Evolutionary conservation across 148 eudicot genomes (phyloP), one percentile per base, ranked within the genome.

Genomic region (Cornus suecica): DNA sequence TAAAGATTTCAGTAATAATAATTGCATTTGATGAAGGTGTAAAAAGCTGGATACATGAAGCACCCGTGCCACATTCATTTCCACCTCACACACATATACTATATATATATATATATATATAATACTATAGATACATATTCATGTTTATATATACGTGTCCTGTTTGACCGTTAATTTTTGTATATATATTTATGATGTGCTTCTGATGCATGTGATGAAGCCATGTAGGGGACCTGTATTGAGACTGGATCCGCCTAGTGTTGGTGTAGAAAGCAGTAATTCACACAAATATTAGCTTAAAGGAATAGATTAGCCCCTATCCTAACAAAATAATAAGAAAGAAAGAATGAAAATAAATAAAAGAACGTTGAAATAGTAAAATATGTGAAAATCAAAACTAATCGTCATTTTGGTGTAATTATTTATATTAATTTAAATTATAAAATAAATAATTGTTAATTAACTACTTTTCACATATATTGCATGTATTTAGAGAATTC

Each of bases 61-160:
- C 82, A 69, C 90, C 87, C 88, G 90, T 86, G 90, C 80, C 72
- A 74, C 80, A 83, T 82, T 75, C 73, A 85, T 69, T 84, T 75
- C 83, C 87, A 76, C 82, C 83, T 80, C 78, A 68, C 18, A 72
- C 26, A 34, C 16, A 52, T 20, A 52, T 52, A 51, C 7, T 16
- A 10, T n/a, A 61, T 4, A 70, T 20, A 41, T 11, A 22, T 0
- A 62, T 70, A 56, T 22, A 56, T 23, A 56, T 22, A 56, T 32
- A 32, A 41, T 63, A 26, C n/a, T n/a, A n/a, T n/a, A n/a, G n/a
- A n/a, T n/a, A n/a, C n/a, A n/a, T n/a, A n/a, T n/a, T n/a, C n/a
- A n/a, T 66, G 11, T 52, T 1, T 68, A 58, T 58, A 23, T 34
- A 10, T 73, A 45, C 6, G 26, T 70, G 51, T 25, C 7, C 60